Evolutionary conservation across 2,329 filamentous ascomycete species (phyloP), one percentile per base, ranked within the genome.

Genomic region (Alternaria longipes): DNA sequence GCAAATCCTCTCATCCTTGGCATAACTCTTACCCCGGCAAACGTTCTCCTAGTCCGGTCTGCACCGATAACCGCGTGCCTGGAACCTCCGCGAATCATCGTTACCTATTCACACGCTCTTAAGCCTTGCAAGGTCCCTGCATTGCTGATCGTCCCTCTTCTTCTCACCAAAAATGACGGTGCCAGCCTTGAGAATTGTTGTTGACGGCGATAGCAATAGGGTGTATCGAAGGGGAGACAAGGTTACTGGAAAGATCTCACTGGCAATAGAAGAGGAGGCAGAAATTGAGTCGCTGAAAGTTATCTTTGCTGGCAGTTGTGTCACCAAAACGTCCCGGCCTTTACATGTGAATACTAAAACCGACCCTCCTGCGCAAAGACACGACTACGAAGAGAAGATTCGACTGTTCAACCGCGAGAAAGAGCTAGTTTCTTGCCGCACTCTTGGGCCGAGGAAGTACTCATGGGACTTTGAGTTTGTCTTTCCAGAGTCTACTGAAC

Each of bases 381-480:
- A 66, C 36, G 63, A 70, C 7, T 76, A 68, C 34, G 72, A 73
- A 47, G 74, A 77, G 56, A 66, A 65, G 28, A 68, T 74, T 32
- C 56, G 65, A 5, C 66, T 78, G 14, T 79, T 78, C 68, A 68
- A 66, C 24, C 60, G 67, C 38, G 74, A 76, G 53, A 68, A 70
- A 36, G 59, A 66, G 11, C 32, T 78, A 1, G 57, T 73, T 14
- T 55, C 67, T 5, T 56, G 53, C n/a, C 60, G 63, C 5, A 66
- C 54, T 16, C 59, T 76, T 11, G 55, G 41, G n/a, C 53, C 70
- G 14, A 71, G 71, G 28, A 76, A 78, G 41, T 69, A 75, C 26
- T 70, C 65, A 8, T 78, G 76, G 75, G 51, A 66, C 2, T 79
- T 79, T 57, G 71, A 75, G n/a, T 79, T 78, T 63, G 64, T 64